Conservation (phyloP, 805 yeast genomes). For the Saturnispora bothae region DNA sequence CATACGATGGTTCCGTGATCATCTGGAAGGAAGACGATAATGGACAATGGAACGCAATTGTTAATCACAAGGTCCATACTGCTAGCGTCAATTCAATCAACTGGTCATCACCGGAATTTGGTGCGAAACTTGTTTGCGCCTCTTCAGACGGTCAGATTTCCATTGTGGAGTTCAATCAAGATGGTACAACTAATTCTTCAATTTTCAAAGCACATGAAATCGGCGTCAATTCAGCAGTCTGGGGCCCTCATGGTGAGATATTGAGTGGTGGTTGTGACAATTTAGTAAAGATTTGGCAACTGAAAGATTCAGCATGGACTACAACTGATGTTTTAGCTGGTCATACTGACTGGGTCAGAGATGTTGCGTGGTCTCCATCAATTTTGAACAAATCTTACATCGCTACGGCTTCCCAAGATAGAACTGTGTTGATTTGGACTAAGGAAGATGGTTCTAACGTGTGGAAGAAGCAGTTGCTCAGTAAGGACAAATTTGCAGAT, state of each 20-base stretch:
- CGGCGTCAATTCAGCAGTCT: constrained; percentile 89
- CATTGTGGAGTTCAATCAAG: constrained; percentile 82
- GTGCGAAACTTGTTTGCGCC: constrained; percentile 81
- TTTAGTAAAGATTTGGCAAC: constrained; percentile 81
- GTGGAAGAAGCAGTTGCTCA: constrained; percentile 76
- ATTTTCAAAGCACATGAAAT: constrained; percentile 76
- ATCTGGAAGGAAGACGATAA: constrained; percentile 87
- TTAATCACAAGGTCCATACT: constrained; percentile 79
- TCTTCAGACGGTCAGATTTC: constrained; percentile 91
- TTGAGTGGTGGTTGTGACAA: constrained; percentile 96
- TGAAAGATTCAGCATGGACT: constrained; percentile 32
- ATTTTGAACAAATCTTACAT: constrained; percentile 77
- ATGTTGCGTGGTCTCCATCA: constrained; percentile 96
- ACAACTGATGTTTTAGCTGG: constrained; percentile 76
- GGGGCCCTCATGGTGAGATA: constrained; percentile 72
- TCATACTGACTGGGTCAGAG: constrained; percentile 97
- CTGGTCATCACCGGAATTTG: constrained; percentile 98
- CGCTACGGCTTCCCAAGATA: constrained; percentile 95
- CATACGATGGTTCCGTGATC: constrained; percentile 89
- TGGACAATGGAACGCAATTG: constrained; percentile 77
- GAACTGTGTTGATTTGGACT: constrained; percentile 91
- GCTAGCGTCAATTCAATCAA: constrained; percentile 90
- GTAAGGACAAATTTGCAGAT: constrained; percentile 81
- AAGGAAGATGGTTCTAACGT: constrained; percentile 19
- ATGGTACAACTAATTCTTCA: constrained; percentile 62